A percentile compares a stretch with the other conserved stretches of the same genome.
Conservation (phyloP, 192 early-diverging fungal species). For the Phycomyces nitens region DNA sequence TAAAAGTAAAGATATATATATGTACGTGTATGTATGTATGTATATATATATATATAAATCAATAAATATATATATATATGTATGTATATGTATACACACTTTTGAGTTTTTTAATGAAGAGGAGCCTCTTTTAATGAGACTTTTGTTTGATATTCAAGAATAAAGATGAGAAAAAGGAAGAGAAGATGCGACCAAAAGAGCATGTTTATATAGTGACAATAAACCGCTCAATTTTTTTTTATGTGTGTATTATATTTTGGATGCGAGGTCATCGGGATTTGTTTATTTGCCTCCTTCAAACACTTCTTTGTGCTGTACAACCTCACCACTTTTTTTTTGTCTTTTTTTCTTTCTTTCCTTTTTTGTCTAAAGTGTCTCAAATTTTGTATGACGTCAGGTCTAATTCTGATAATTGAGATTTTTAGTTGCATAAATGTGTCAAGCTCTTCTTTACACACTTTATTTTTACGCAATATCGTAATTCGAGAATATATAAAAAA, state of each 20-base stretch:
- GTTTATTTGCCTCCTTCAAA: constrained; percentile 12
- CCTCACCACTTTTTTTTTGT: neutral
- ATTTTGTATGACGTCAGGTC: neutral
- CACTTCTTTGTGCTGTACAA: constrained; percentile 11
- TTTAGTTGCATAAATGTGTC: neutral
- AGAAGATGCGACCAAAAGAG: too few species aligned
- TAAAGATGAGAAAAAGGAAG: too few species aligned
- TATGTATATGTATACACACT: too few species aligned
- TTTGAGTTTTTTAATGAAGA: too few species aligned
- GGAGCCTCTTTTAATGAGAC: too few species aligned
- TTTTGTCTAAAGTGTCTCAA: neutral
- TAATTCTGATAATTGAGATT: neutral
- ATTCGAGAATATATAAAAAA: neutral
- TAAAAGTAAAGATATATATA: too few species aligned
- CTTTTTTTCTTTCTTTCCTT: neutral
- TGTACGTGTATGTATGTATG: too few species aligned
- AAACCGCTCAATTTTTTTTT: constrained; percentile 1
- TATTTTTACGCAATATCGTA: constrained; percentile 7
- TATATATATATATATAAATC: too few species aligned
- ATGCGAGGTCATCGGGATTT: constrained; percentile 1
- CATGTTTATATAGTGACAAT: too few species aligned
- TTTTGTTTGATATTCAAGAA: too few species aligned
- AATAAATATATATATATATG: too few species aligned
- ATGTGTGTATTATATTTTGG: neutral
- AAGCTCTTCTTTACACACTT: constrained; percentile 5